phyloP scores from a whole-genome alignment of 2,329 filamentous ascomycete species.

The Colletotrichum sp. region DNA sequence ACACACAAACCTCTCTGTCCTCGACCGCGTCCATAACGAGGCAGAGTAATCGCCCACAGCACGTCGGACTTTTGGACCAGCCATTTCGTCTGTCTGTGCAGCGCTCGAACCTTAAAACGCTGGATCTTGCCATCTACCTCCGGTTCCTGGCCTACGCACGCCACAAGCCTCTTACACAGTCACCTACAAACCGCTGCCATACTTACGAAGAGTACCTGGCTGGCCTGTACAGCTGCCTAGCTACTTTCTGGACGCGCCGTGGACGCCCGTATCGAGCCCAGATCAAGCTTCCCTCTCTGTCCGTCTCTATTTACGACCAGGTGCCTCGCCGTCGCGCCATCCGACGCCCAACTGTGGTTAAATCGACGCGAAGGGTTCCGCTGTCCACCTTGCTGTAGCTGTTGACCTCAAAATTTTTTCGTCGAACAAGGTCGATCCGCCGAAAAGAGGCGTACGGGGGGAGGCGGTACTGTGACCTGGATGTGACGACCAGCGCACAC shows the following conservation, averaged over 20 bases:
- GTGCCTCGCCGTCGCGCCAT: neutral
- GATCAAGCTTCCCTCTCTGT: neutral
- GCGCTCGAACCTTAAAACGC: constrained; percentile 17
- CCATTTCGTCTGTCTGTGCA: neutral
- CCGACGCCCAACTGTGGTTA: neutral
- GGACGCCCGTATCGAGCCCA: neutral
- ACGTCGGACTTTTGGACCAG: neutral
- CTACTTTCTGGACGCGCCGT: neutral
- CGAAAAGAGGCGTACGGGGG: neutral
- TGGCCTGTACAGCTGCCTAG: neutral
- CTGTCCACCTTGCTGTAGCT: neutral
- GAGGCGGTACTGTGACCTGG: neutral
- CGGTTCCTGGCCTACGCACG: constrained; percentile 13
- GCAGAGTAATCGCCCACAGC: neutral
- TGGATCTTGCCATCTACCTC: neutral
- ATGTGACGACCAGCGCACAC: neutral
- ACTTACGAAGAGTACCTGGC: neutral
- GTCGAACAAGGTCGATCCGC: neutral
- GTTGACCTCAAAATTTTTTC: neutral
- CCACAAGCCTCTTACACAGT: neutral
- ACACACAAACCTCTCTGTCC: neutral
- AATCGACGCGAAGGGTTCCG: neutral
- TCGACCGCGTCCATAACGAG: neutral
- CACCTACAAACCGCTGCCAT: neutral
- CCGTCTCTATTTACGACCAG: neutral